Conservation (phyloP, 2,329 filamentous ascomycete genomes). For the Colletotrichum limetticola region DNA sequence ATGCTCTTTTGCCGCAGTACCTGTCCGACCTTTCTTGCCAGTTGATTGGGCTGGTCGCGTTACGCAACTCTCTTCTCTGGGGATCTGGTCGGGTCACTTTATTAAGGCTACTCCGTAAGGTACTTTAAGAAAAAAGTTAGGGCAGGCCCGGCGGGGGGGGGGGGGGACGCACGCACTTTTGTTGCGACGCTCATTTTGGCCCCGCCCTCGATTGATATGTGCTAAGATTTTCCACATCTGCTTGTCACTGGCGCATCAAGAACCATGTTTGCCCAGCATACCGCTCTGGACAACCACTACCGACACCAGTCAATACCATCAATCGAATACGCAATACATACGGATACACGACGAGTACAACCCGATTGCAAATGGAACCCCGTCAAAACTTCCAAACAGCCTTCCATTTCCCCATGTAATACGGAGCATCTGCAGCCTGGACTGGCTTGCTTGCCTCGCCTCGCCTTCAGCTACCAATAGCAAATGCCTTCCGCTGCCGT, state of each 20-base stretch:
- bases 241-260: not conserved
- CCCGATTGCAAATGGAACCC: not conserved
- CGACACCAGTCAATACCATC: not conserved
- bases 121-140: no score
- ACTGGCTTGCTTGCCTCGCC: not conserved
- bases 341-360: not conserved
- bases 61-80: not conserved
- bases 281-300: not conserved
- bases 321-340: no score
- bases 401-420: not conserved
- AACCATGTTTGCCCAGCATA: constrained; percentile 6
- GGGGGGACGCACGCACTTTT: not conserved
- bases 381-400: not conserved
- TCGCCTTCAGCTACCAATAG: not conserved
- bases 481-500: not conserved
- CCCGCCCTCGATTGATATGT: not conserved
- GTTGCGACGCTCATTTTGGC: not conserved
- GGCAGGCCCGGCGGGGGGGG: not conserved
- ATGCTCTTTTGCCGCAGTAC: not conserved
- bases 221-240: not conserved
- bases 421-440: not conserved
- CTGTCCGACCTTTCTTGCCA: not conserved
- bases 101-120: no score
- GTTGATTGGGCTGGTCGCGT: not conserved
- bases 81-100: not conserved